phyloP scores from a whole-genome alignment of 352 stramenopile species.

The Globisporangium viniferum region DNA sequence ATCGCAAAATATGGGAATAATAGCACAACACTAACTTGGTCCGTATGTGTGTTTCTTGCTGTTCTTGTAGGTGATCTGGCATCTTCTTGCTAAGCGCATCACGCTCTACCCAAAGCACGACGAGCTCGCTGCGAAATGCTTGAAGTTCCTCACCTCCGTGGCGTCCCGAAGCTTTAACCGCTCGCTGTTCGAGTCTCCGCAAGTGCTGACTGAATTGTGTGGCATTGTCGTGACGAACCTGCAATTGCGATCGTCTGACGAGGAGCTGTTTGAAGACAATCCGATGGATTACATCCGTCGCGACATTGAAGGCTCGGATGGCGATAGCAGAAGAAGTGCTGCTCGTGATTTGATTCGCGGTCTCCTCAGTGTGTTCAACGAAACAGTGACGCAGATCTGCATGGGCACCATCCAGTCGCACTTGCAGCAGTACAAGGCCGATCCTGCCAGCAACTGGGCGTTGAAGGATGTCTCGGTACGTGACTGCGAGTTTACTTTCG shows the following conservation, averaged over 20 bases:
- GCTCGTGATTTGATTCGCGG: conserved; percentile 94
- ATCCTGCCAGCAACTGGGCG: conserved; percentile 89
- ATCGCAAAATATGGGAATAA: not conserved
- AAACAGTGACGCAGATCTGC: conserved; percentile 93
- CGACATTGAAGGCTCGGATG: conserved; percentile 98
- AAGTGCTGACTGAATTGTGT: conserved; percentile 90
- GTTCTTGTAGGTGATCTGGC: conserved; percentile 53
- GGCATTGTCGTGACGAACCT: conserved; percentile 98
- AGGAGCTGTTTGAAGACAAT: conserved; percentile 99
- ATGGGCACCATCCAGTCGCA: conserved; percentile 89
- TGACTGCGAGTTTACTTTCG: conserved; percentile 5
- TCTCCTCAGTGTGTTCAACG: conserved; percentile 94
- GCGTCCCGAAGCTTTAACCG: conserved; percentile 94
- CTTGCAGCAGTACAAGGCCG: conserved; percentile 87
- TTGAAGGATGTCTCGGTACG: conserved; percentile 95
- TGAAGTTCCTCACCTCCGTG: conserved; percentile 97
- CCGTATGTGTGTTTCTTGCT: not conserved
- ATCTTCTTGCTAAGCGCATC: conserved; percentile 68
- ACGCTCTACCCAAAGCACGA: conserved; percentile 92
- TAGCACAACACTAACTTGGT: not conserved
- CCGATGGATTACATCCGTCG: conserved; percentile 97
- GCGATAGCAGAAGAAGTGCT: conserved; percentile 93
- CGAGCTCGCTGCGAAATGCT: conserved; percentile 93
- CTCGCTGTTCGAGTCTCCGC: conserved; percentile 77
- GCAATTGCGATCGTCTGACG: conserved; percentile 92